These are phyloP conservation scores for Alternaria gansuensis DNA, from an alignment of 2,329 filamentous ascomycete species.

Conservation along the genomic window DNA sequence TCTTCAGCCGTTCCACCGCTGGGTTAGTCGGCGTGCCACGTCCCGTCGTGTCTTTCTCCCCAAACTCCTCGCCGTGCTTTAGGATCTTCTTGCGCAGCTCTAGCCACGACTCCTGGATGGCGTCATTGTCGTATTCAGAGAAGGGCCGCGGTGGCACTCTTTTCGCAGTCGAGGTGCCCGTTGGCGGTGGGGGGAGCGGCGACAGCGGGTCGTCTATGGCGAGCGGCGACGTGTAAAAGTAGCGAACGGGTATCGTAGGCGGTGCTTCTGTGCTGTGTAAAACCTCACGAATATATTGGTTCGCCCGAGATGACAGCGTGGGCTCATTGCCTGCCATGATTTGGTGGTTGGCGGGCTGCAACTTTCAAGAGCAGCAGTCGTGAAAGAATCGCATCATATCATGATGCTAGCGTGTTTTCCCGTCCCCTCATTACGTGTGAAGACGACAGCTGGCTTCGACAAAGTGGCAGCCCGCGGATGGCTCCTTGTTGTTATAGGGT, in stretches of 20 bases:
- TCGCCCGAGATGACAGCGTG: constrained; percentile 47
- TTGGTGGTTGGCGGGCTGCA: constrained; percentile 12
- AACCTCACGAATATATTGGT: constrained; percentile 58
- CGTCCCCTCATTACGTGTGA: constrained; percentile 17
- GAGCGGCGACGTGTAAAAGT: constrained; percentile 84
- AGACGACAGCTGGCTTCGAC: constrained; percentile 16
- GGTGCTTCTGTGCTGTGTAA: constrained; percentile 52
- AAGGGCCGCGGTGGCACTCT: constrained; percentile 78
- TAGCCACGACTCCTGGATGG: constrained; percentile 81
- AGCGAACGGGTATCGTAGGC: constrained; percentile 57
- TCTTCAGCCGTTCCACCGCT: constrained; percentile 48
- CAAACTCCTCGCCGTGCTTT: constrained; percentile 54
- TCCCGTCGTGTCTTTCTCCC: constrained; percentile 44
- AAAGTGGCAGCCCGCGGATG: constrained; percentile 30
- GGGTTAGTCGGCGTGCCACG: constrained; percentile 43
- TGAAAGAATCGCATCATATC: constrained; percentile 25
- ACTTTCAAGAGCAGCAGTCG: constrained; percentile 14
- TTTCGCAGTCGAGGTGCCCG: constrained; percentile 54
- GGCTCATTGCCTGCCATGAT: constrained; percentile 34
- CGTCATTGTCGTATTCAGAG: constrained; percentile 78
- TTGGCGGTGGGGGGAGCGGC: constrained; percentile 65
- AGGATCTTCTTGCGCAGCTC: constrained; percentile 63
- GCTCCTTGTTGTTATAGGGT: constrained; percentile 20
- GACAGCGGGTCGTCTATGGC: constrained; percentile 91
- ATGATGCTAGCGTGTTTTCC: constrained; percentile 18